phyloP scores from a whole-genome alignment of 1,139 yeast species.

The Sugiyamaella castrensis region DNA sequence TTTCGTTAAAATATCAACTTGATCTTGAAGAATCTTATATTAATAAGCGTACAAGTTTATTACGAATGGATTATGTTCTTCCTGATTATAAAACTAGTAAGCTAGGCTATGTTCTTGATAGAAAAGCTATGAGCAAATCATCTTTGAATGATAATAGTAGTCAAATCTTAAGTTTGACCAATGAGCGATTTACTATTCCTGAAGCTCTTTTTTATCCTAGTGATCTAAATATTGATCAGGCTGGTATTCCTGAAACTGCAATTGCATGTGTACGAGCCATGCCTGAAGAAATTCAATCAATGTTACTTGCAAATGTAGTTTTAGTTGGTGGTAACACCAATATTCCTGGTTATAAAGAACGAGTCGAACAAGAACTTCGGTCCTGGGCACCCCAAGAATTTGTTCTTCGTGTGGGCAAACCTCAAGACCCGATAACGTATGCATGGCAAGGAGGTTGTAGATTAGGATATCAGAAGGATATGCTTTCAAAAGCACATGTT shows the following conservation, averaged over 20 bases:
- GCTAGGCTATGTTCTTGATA: constrained; percentile 50
- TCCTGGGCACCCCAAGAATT: constrained; percentile 36
- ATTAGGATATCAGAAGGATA: constrained; percentile 50
- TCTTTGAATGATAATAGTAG: constrained; percentile 28
- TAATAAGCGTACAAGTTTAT: constrained; percentile 31
- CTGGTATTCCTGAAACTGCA: constrained; percentile 70
- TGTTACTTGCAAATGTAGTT: constrained; percentile 74
- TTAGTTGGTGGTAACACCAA: constrained; percentile 81
- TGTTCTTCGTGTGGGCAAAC: constrained; percentile 48
- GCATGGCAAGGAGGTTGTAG: constrained; percentile 59
- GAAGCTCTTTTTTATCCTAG: constrained; percentile 88
- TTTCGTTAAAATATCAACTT: constrained; percentile 61
- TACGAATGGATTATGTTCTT: constrained; percentile 62
- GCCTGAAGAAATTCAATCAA: constrained; percentile 73
- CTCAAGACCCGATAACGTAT: constrained; percentile 44
- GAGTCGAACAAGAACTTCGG: constrained; percentile 46
- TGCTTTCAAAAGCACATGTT: constrained; percentile 55
- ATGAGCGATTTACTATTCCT: constrained; percentile 85
- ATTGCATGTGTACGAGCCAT: constrained; percentile 66
- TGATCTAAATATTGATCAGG: constrained; percentile 70
- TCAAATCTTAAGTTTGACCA: constrained; percentile 66
- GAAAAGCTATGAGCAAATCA: constrained; percentile 7
- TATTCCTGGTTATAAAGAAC: constrained; percentile 60
- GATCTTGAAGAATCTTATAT: constrained; percentile 45
- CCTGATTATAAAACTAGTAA: constrained; percentile 82